phyloP scores from a whole-genome alignment of 2,329 filamentous ascomycete species.

The Hypoxylon sp. region DNA sequence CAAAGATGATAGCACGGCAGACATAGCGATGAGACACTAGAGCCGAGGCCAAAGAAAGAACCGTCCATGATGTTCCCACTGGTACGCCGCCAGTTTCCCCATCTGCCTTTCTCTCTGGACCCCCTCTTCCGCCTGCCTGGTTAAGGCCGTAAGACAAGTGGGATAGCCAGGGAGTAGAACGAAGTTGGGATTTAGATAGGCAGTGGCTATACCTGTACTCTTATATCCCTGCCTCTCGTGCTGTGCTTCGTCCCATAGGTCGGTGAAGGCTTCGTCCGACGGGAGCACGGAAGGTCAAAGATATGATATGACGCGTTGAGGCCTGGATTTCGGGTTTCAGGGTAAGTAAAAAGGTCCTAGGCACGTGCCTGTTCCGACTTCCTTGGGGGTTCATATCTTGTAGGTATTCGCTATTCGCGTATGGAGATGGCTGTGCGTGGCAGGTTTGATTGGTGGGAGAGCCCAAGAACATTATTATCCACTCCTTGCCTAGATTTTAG shows the following conservation, averaged over 20 bases:
- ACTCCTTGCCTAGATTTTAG: slow-evolving; percentile 10
- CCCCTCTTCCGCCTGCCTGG: slow-evolving; percentile 37
- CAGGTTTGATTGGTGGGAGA: no score
- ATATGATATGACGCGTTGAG: no score
- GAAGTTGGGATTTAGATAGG: no score
- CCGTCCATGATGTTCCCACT: slow-evolving; percentile 4
- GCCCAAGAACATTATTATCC: no score
- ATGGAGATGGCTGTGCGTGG: no score
- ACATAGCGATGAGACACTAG: not conserved
- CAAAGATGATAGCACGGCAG: slow-evolving; percentile 3
- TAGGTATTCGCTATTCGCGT: no score
- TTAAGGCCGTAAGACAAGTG: slow-evolving; percentile 18
- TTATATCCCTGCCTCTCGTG: not conserved
- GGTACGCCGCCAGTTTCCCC: slow-evolving; percentile 1
- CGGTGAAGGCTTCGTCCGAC: no score
- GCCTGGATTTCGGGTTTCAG: slow-evolving; percentile 12
- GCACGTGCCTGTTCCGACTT: slow-evolving; percentile 18
- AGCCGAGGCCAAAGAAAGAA: not conserved
- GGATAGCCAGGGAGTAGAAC: not conserved
- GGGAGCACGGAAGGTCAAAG: no score
- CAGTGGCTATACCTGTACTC: slow-evolving; percentile 6
- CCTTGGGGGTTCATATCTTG: not conserved
- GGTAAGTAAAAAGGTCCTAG: not conserved
- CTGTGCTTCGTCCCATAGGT: no score
- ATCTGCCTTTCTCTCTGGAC: slow-evolving; percentile 1